phyloP scores from a whole-genome alignment of 768 basidiomycete genomes.

The Lepiota brunneoincarnata region DNA sequence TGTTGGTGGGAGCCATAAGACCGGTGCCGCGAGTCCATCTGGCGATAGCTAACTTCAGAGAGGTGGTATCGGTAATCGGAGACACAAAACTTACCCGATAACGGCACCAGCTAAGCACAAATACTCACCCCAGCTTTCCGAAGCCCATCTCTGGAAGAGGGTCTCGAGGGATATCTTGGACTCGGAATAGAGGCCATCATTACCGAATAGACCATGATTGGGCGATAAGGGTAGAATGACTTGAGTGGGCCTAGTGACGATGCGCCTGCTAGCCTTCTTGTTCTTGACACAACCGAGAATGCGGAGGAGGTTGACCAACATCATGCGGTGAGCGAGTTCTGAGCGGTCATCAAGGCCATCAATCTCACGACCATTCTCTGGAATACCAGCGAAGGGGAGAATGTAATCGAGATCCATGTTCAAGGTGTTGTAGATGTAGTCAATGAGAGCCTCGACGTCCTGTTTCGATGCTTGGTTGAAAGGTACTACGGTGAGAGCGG shows the following conservation, averaged over 20 bases:
- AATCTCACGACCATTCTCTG: constrained; percentile 98
- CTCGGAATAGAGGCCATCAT: constrained; percentile 97
- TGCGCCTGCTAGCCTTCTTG: constrained; percentile 96
- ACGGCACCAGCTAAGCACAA: constrained; percentile 97
- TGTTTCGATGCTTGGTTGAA: constrained; percentile 99
- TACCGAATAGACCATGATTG: constrained; percentile 97
- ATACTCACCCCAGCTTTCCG: constrained; percentile 99
- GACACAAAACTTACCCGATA: constrained; percentile 68
- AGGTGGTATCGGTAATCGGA: constrained; percentile 8
- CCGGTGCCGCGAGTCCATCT: constrained; percentile 99
- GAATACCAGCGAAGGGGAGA: constrained; percentile 96
- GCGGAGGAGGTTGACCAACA: constrained; percentile 95
- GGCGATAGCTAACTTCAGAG: constrained; percentile 5
- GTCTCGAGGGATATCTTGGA: constrained; percentile 98
- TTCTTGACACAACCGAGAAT: constrained; percentile 96
- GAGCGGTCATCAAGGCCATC: constrained; percentile 96
- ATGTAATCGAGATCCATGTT: constrained; percentile 98
- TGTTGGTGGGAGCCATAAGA: constrained; percentile 93
- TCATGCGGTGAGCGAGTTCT: constrained; percentile 97
- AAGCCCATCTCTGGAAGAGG: constrained; percentile 95
- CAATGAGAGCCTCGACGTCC: constrained; percentile 95
- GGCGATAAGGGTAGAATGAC: constrained; percentile 97
- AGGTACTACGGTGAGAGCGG: constrained; percentile 96
- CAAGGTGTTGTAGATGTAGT: constrained; percentile 95
- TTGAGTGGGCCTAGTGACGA: constrained; percentile 97